phyloP scores from a whole-genome alignment of 225 moss, liverwort and hornwort genomes.

The Pleurozium schreberi region DNA sequence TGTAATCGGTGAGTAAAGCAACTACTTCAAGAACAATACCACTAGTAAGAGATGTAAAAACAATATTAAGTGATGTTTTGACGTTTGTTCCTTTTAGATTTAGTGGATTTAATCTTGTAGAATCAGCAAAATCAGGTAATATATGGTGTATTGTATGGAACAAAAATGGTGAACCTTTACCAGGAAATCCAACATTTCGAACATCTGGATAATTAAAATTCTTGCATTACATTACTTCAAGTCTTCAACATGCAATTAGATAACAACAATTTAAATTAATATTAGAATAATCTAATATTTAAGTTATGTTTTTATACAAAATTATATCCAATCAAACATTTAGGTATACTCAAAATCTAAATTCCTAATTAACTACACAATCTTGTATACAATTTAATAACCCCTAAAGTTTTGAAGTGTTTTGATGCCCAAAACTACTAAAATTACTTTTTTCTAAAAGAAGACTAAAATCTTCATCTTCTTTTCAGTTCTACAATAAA shows the following conservation, averaged over 20 bases:
- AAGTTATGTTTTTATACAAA: neutral
- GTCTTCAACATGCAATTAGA: neutral
- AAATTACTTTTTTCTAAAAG: neutral
- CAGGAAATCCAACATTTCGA: conserved; percentile 1
- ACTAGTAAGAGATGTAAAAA: conserved; percentile 8
- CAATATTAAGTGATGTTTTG: conserved; percentile 23
- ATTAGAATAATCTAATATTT: neutral
- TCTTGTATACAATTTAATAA: too few relatives aligned
- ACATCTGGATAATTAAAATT: neutral
- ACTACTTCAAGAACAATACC: neutral
- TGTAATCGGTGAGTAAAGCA: neutral
- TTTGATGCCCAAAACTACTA: neutral
- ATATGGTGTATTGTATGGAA: conserved; percentile 32
- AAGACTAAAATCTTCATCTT: neutral
- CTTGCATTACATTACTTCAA: neutral
- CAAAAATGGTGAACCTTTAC: neutral
- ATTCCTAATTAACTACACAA: neutral
- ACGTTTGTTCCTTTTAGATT: conserved; percentile 22
- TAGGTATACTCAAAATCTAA: neutral
- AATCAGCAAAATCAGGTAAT: conserved; percentile 21
- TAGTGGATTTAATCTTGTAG: neutral
- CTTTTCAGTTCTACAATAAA: neutral
- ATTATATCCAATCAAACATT: neutral
- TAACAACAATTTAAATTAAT: accelerated
- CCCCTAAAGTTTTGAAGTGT: neutral